Conservation (phyloP, 2,329 filamentous ascomycete genomes). For the Lachnellula arida region DNA sequence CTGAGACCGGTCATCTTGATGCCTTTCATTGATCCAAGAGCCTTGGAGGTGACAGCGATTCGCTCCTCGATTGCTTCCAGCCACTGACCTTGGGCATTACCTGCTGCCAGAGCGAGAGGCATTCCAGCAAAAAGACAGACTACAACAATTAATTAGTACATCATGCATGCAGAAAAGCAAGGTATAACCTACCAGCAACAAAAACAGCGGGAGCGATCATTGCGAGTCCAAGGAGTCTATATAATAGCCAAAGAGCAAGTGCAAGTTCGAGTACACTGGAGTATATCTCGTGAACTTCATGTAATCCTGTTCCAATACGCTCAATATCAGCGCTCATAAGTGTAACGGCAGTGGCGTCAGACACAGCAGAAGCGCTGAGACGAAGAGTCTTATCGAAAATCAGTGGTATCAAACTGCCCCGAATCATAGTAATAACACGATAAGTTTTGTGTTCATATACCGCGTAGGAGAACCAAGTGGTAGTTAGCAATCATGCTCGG, state of each 20-base stretch:
- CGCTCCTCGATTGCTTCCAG: constrained; percentile 8
- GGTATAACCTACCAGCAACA: background rate
- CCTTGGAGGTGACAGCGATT: constrained; percentile 10
- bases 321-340: constrained; percentile 40
- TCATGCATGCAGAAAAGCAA: no score
- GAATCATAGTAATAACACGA: constrained; percentile 6
- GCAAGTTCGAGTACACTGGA: constrained; percentile 35
- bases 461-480: constrained; percentile 1
- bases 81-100: constrained; percentile 6
- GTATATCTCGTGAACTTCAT: constrained; percentile 35
- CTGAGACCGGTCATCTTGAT: constrained; percentile 29
- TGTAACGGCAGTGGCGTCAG: constrained; percentile 31
- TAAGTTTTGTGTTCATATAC: constrained; percentile 8
- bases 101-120: background rate
- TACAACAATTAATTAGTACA: no score
- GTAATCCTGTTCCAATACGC: constrained; percentile 24
- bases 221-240: constrained; percentile 32
- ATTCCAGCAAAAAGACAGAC: background rate
- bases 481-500: constrained; percentile 1
- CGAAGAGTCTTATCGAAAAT: constrained; percentile 3
- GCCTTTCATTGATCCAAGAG: constrained; percentile 23
- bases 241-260: constrained; percentile 33
- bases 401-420: constrained; percentile 3
- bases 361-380: constrained; percentile 28
- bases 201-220: constrained; percentile 8